These are phyloP conservation scores for Acanthamoeba castellanii DNA, from an alignment of 208 protist genomes.

Conservation along the genomic window DNA sequence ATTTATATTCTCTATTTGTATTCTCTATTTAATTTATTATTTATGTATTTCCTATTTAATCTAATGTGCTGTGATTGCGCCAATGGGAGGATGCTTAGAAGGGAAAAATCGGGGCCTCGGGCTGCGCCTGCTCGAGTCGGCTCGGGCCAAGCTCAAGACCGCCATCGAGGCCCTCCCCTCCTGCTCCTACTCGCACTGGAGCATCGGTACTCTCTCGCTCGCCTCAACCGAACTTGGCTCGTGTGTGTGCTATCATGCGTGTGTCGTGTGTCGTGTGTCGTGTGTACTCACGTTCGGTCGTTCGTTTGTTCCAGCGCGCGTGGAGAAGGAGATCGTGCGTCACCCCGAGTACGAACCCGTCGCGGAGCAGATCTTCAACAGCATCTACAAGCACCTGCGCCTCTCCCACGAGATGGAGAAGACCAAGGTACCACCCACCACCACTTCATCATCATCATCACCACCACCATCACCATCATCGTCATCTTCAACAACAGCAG, in stretches of 20 bases:
- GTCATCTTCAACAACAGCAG: too few relatives aligned
- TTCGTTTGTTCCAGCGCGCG: neutral
- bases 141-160: neutral
- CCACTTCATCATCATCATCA: too few relatives aligned
- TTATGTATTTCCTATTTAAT: too few relatives aligned
- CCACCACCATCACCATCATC: too few relatives aligned
- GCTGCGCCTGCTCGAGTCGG: neutral
- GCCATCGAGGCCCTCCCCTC: neutral
- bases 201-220: neutral
- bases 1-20: neutral
- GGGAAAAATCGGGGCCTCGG: neutral
- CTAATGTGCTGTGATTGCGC: neutral
- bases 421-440: neutral
- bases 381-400: neutral
- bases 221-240: neutral
- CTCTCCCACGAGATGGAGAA: slow-evolving; percentile 5
- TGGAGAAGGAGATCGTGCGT: neutral
- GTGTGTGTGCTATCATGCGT: neutral
- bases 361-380: neutral
- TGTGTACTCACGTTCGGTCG: too few relatives aligned
- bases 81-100: neutral
- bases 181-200: slow-evolving; percentile 43
- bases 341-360: neutral
- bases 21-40: neutral
- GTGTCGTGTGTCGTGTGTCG: neutral